phyloP scores from a whole-genome alignment of 202 grass and related monocot genomes.

The Cymbopogon flexuosus region DNA sequence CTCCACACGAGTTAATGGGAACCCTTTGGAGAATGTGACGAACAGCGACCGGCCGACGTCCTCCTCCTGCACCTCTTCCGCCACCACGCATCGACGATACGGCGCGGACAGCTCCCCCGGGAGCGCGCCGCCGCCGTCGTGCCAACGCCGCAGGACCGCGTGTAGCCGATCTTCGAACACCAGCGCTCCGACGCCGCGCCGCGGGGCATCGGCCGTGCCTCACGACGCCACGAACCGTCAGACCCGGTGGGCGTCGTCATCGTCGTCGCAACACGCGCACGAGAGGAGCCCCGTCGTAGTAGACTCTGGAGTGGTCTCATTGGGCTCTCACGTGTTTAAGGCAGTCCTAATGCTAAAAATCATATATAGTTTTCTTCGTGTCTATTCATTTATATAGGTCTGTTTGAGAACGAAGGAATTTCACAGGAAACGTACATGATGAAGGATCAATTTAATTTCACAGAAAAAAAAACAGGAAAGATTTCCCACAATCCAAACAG shows the following conservation, averaged over 20 bases:
- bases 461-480: too few species aligned
- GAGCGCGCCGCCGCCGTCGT: conserved; percentile 17
- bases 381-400: too few species aligned
- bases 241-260: background rate
- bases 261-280: background rate
- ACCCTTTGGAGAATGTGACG: conserved; percentile 64
- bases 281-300: background rate
- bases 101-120: conserved; percentile 29
- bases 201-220: background rate
- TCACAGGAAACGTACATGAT: too few species aligned
- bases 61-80: background rate
- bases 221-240: conserved; percentile 27
- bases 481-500: too few species aligned
- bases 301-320: background rate
- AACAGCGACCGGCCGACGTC: conserved; percentile 54
- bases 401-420: too few species aligned
- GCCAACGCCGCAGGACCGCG: conserved; percentile 20
- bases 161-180: conserved; percentile 55
- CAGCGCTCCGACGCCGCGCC: conserved; percentile 31
- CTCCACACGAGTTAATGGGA: conserved; percentile 49
- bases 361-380: too few species aligned
- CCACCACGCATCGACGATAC: background rate
- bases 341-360: too few species aligned
- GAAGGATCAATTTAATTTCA: too few species aligned
- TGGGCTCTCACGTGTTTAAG: too few species aligned